Evolutionary conservation across 768 basidiomycete genomes (phyloP), one percentile per base, ranked within the genome.

Genomic region (Leucocoprinus sp.): DNA sequence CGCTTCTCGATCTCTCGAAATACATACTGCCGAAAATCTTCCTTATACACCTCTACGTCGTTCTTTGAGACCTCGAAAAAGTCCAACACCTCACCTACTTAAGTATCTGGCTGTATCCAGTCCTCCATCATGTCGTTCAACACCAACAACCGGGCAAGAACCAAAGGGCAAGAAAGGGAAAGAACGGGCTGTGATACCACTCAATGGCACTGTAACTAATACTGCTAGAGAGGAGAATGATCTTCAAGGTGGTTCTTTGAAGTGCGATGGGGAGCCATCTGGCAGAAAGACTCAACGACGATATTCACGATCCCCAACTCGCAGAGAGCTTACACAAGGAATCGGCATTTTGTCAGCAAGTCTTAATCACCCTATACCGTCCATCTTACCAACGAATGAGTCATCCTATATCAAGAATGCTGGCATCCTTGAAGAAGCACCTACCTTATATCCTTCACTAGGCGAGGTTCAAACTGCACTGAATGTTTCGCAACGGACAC

Each of bases 311-410:
- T 42, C 46, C 19, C 46, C 46, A 21, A 6, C 36, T 8, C 46
- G 46, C 9, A 39, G 35, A 19, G 39, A 36, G 17, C 43, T 51
- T 17, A 49, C 35, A 36, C 65, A 72, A 47, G 72, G 73, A 57
- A 58, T 79, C 21, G 68, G 71, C 12, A 78, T 78, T 15, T 59
- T 82, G 29, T 82, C 82, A n/a, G 80, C 82, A 1, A 64, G 68
- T 11, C 47, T 64, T 27, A 45, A 54, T 14, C 51, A 50, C 9
- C 50, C 64, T 14, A 55, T 56, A 34, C 57, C 62, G n/a, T 45
- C 33, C 27, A 40, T 31, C 31, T 31, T 49, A 35, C 45, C 34
- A 19, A 37, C 45, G 35, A 37, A 21, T 29, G 39, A 48, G 36
- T 45, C 8, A 38, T 4, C 31, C 31, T 31, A 4, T 7, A 3